Base-by-base conservation (phyloP, 2,329 filamentous ascomycete genomes). In the Aphanocladium album region DNA sequence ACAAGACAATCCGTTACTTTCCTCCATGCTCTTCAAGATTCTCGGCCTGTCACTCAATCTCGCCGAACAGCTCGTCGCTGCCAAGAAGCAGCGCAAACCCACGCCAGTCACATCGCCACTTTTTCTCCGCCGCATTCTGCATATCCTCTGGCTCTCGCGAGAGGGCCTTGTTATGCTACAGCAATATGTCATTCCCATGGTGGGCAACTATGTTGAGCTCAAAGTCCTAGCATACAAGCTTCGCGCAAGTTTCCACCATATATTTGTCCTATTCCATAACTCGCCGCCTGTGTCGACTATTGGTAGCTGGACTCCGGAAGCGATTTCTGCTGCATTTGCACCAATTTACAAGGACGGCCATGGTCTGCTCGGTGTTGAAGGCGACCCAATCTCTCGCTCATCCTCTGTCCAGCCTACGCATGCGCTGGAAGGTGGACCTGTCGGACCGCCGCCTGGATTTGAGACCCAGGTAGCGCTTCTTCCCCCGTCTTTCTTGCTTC, bases 181-280 rank as follows among this genome's bases (percentile, higher is more conserved):
- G 69, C 83, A 88, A 70, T 95, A 93, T 72, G 87, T 99, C 51
- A 79, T 98, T 21, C 95, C 93, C 46, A 90, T 89, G 83, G 90
- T 91, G 60, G 87, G 82, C 66, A 88, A 85, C 69, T 91, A 87
- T 75, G 86, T 80, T 69, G 93, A 96, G 73, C 85, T 96, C 61
- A 93, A 92, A 70, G 93, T 98, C 49, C 82, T 99, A 64, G 88
- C 90, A 21, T 91, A 91, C 72, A 99, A 98, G 75, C 82, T 99
- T 16, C 88, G 91, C 62, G 95, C 95, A 17, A 96, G 91, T 21
- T 96, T 98, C 72, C 95, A 96, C 68, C 93, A 99, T 76, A 91
- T 99, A 66, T 96, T 96, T 73, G 95, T 96, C 58, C 83, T 98
- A 14, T 98, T 97, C 71, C 91, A 97, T 77, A 97, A 97, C 74